A percentile compares a stretch with the other conserved stretches of the same genome.
Conservation (phyloP, 169 alveolate species). For the Miamiensis avidus region DNA sequence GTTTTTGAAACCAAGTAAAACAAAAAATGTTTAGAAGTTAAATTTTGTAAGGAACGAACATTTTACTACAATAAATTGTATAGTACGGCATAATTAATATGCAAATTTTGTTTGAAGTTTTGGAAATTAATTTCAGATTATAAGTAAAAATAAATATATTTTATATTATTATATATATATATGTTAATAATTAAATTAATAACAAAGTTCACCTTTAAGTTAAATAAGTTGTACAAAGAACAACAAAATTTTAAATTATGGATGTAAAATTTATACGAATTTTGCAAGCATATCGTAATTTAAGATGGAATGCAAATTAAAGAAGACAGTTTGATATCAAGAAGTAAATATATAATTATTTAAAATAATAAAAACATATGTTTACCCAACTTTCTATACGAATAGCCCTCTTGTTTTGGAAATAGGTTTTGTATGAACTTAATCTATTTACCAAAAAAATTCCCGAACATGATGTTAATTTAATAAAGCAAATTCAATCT, state of each 20-base stretch:
- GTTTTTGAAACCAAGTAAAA: not conserved
- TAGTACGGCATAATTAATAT: not conserved
- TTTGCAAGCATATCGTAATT: not conserved
- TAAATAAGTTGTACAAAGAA: not conserved
- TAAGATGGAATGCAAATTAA: not conserved
- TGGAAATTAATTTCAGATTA: not conserved
- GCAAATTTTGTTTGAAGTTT: not conserved
- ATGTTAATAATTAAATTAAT: too few species aligned
- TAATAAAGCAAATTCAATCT: not conserved
- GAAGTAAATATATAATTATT: not conserved
- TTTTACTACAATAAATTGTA: not conserved
- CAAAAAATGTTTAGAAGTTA: not conserved
- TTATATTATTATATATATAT: too few species aligned
- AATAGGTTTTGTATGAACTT: not conserved
- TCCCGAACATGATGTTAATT: not conserved
- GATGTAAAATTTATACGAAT: not conserved
- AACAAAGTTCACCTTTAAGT: not conserved
- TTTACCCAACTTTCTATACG: not conserved
- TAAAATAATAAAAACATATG: not conserved
- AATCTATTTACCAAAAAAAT: too few species aligned
- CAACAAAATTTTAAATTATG: not conserved
- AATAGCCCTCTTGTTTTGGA: not conserved
- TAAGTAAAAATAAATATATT: not conserved
- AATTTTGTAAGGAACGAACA: not conserved
- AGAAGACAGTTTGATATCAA: not conserved